phyloP scores from a whole-genome alignment of 768 basidiomycete genomes.

The Panus rudis region DNA sequence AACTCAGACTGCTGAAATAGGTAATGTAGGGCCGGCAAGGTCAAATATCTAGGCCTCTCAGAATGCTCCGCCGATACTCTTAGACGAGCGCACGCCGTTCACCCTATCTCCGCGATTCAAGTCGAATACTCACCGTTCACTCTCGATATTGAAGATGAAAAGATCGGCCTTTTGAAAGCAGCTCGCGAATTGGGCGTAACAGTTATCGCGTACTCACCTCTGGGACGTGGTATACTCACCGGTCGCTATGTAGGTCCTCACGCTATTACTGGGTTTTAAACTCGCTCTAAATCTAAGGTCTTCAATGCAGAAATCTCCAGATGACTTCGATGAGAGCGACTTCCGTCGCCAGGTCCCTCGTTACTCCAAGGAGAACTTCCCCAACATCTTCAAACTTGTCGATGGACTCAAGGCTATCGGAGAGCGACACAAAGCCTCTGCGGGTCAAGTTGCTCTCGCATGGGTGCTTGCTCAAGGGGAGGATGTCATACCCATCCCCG shows the following conservation, averaged over 20 bases:
- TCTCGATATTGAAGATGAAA: slow-evolving; percentile 29
- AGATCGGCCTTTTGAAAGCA: slow-evolving; percentile 24
- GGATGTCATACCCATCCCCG: slow-evolving; percentile 25
- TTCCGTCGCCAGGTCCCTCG: slow-evolving; percentile 29
- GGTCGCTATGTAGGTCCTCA: slow-evolving; percentile 31
- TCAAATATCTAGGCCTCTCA: slow-evolving; percentile 29
- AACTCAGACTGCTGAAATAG: slow-evolving; percentile 11
- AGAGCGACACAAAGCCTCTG: slow-evolving; percentile 17
- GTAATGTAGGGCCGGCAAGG: slow-evolving; percentile 24
- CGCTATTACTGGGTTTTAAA: too few relatives aligned
- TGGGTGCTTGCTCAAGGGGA: slow-evolving; percentile 23
- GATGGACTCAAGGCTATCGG: slow-evolving; percentile 16
- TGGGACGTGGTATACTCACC: slow-evolving; percentile 42
- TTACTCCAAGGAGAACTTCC: slow-evolving; percentile 26
- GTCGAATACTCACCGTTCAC: slow-evolving; percentile 32
- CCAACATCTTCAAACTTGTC: slow-evolving; percentile 27
- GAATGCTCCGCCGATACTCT: slow-evolving; percentile 27
- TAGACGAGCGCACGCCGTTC: slow-evolving; percentile 31
- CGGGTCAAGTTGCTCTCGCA: slow-evolving; percentile 28
- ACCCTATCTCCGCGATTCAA: slow-evolving; percentile 30
- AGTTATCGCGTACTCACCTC: slow-evolving; percentile 38
- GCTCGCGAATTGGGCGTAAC: slow-evolving; percentile 35
- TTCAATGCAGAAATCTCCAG: slow-evolving; percentile 27
- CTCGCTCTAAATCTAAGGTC: neutral
- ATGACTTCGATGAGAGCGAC: slow-evolving; percentile 35